Evolutionary conservation across 345 rosid species (phyloP).

Genomic region (Lumnitzera littorea): DNA sequence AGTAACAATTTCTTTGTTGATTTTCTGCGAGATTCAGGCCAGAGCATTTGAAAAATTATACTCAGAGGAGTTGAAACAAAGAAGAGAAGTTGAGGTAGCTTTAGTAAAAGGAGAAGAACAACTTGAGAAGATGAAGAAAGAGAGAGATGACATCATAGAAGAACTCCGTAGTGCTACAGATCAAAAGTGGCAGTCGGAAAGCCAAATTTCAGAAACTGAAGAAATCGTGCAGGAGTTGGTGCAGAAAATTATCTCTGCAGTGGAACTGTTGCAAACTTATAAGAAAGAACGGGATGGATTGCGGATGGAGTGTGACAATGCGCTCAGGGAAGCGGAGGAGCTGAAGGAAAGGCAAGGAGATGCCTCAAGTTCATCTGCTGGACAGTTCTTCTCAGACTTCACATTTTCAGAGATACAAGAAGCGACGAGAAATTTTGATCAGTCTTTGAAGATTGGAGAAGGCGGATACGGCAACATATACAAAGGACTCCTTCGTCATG

Average conservation of each 20-base stretch:
- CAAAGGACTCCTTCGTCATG: constrained; percentile 52
- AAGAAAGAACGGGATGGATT: constrained; percentile 57
- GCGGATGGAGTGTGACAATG: constrained; percentile 64
- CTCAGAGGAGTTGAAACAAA: constrained; percentile 51
- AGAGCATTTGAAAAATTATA: constrained; percentile 50
- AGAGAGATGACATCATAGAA: constrained; percentile 36
- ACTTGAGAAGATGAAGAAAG: constrained; percentile 39
- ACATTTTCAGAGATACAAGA: constrained; percentile 61
- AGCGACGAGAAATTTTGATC: constrained; percentile 63
- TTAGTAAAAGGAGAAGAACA: constrained; percentile 51
- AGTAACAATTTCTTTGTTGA: neutral
- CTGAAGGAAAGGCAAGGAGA: constrained; percentile 50
- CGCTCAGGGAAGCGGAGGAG: constrained; percentile 83
- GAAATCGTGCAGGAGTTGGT: constrained; percentile 45
- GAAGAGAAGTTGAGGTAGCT: constrained; percentile 59
- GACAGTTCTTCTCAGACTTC: constrained; percentile 60
- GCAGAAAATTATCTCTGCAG: constrained; percentile 75
- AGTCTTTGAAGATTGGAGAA: constrained; percentile 72
- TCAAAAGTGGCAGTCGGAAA: constrained; percentile 42
- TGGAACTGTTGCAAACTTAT: constrained; percentile 55
- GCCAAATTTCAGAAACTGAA: constrained; percentile 51
- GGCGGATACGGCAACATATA: constrained; percentile 92
- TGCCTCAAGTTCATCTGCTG: constrained; percentile 33
- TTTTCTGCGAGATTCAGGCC: constrained; percentile 24
- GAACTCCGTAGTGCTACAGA: constrained; percentile 39